Conservation (phyloP, 2,329 filamentous ascomycete species). For the Purpureocillium lavendulum region DNA sequence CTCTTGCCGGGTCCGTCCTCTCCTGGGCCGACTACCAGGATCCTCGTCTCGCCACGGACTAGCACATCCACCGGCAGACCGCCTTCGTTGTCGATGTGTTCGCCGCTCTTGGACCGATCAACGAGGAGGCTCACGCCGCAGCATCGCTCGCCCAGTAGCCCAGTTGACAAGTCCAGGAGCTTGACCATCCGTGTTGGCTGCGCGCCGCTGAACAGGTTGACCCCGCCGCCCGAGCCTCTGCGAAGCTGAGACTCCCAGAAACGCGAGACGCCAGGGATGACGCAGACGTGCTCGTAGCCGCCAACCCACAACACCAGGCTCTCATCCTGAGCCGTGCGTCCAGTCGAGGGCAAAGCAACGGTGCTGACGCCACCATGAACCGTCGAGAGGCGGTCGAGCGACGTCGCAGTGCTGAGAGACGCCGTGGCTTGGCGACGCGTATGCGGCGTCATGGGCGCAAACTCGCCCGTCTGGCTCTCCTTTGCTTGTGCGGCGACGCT, state of each 20-base stretch:
- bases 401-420: slow-evolving; percentile 31
- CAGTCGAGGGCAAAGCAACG: slow-evolving; percentile 32
- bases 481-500: slow-evolving; percentile 24
- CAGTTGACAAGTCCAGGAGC: slow-evolving; percentile 41
- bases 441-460: slow-evolving; percentile 57
- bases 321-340: slow-evolving; percentile 40
- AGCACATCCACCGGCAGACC: slow-evolving; percentile 45
- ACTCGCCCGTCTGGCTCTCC: slow-evolving; percentile 36
- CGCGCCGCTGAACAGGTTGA: slow-evolving; percentile 47
- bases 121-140: slow-evolving; percentile 40
- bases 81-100: slow-evolving; percentile 16
- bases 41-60: slow-evolving; percentile 45
- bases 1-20: slow-evolving; percentile 38
- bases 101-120: slow-evolving; percentile 18
- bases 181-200: slow-evolving; percentile 49
- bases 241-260: slow-evolving; percentile 55
- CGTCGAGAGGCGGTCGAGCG: slow-evolving; percentile 41
- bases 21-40: slow-evolving; percentile 46
- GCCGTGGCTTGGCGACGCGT: slow-evolving; percentile 45
- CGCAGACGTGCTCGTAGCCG: slow-evolving; percentile 45
- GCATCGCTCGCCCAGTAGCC: slow-evolving; percentile 49
- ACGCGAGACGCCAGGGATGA: slow-evolving; percentile 44
- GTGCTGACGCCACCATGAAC: slow-evolving; percentile 46
- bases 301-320: slow-evolving; percentile 49
- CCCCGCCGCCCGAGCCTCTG: slow-evolving; percentile 38